A percentile compares a stretch with the other conserved stretches of the same genome.
Evolutionary conservation across 2,329 filamentous ascomycete genomes (phyloP).

Genomic region (Arachnomyces sp.): DNA sequence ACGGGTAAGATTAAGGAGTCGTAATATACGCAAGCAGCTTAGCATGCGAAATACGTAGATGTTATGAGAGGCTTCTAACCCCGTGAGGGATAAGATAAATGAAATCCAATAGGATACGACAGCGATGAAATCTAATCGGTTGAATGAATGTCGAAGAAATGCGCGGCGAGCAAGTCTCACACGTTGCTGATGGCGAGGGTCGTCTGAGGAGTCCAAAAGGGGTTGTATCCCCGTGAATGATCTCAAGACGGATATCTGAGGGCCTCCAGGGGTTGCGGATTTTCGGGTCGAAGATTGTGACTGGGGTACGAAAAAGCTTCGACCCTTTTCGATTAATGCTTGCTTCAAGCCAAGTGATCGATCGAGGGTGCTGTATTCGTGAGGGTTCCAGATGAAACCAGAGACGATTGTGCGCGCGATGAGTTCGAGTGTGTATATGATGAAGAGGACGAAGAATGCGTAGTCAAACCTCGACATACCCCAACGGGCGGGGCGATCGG

Average conservation of each 20-base stretch:
- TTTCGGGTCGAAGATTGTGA: conserved; percentile 56
- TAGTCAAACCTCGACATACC: conserved; percentile 62
- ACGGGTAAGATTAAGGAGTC: conserved; percentile 83
- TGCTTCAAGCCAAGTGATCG: conserved; percentile 64
- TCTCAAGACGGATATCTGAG: conserved; percentile 54
- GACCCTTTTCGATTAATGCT: conserved; percentile 67
- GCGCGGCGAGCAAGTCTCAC: conserved; percentile 80
- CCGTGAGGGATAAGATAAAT: conserved; percentile 62
- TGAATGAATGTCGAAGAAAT: conserved; percentile 91
- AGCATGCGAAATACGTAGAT: conserved; percentile 93
- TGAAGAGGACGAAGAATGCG: conserved; percentile 72
- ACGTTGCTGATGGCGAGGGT: conserved; percentile 70
- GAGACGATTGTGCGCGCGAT: conserved; percentile 81
- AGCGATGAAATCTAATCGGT: conserved; percentile 87
- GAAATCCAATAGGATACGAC: conserved; percentile 94
- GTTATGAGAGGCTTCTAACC: conserved; percentile 60
- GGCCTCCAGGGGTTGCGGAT: conserved; percentile 31
- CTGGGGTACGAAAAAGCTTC: conserved; percentile 72
- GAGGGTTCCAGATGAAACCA: conserved; percentile 80
- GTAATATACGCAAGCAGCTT: conserved; percentile 84
- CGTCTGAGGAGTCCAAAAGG: conserved; percentile 46
- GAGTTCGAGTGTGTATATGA: conserved; percentile 82
- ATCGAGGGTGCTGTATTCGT: conserved; percentile 86
- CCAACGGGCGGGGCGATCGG: conserved; percentile 60
- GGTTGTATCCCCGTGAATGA: conserved; percentile 69